phyloP scores from a whole-genome alignment of 208 protist genomes.

The Leishmania lainsoni region DNA sequence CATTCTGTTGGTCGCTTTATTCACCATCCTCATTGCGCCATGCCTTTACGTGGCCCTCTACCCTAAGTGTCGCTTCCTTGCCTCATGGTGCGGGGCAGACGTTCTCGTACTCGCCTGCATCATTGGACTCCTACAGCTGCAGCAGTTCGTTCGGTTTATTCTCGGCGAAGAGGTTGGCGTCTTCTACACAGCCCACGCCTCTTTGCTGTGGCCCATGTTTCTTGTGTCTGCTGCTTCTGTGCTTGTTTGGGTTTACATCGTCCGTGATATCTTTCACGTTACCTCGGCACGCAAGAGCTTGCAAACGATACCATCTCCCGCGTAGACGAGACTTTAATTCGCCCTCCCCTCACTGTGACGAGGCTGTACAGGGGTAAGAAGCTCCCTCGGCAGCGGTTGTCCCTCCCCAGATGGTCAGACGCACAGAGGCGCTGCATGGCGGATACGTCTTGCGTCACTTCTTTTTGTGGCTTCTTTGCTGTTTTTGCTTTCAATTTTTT shows the following conservation, averaged over 20 bases:
- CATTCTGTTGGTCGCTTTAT: constrained; percentile 27
- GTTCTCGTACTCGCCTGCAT: constrained; percentile 90
- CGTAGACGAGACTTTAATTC: neutral
- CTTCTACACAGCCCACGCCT: constrained; percentile 53
- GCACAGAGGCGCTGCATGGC: neutral
- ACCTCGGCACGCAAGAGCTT: neutral
- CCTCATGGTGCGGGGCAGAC: constrained; percentile 93
- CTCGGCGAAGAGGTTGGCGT: constrained; percentile 58
- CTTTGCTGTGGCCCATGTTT: constrained; percentile 60
- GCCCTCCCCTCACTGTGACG: neutral
- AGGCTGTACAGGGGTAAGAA: neutral
- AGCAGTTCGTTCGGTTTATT: constrained; percentile 92
- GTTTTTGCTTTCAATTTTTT: neutral
- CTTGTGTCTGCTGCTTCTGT: constrained; percentile 34
- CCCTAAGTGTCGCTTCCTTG: constrained; percentile 35
- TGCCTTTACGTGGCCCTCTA: constrained; percentile 38
- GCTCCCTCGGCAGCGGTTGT: neutral
- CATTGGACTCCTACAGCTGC: constrained; percentile 88
- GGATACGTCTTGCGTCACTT: neutral
- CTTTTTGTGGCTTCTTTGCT: neutral
- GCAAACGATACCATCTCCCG: neutral
- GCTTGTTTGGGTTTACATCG: constrained; percentile 37
- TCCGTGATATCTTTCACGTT: neutral
- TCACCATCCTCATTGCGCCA: constrained; percentile 54
- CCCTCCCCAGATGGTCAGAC: neutral